phyloP scores from a whole-genome alignment of 345 rosid species.

The Euphorbia peplus region DNA sequence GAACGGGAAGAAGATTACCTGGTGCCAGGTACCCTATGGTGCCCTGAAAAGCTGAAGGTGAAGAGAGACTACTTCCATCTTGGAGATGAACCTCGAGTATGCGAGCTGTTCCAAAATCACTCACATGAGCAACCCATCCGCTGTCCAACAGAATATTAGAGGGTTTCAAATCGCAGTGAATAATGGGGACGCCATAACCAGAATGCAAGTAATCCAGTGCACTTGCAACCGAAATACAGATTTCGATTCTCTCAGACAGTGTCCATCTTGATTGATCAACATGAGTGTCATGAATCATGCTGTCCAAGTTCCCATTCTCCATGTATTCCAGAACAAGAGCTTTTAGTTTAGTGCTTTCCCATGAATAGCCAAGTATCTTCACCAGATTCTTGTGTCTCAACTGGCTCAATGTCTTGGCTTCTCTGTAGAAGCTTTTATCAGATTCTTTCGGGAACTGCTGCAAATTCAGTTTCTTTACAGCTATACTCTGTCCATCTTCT shows the following conservation, averaged over 20 bases:
- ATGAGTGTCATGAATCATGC: conserved; percentile 41
- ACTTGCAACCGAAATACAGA: conserved; percentile 55
- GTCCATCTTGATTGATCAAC: conserved; percentile 39
- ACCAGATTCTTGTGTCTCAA: conserved; percentile 74
- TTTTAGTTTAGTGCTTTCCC: conserved; percentile 79
- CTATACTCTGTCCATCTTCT: conserved; percentile 57
- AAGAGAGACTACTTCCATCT: conserved; percentile 43
- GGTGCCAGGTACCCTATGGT: conserved; percentile 95
- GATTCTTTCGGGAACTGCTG: conserved; percentile 62
- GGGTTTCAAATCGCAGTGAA: conserved; percentile 89
- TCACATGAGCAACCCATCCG: conserved; percentile 67
- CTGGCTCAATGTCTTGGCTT: conserved; percentile 62
- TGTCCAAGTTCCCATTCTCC: conserved; percentile 79
- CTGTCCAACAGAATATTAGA: conserved; percentile 70
- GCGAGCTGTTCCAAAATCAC: conserved; percentile 95
- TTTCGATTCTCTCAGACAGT: conserved; percentile 43
- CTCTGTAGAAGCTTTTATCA: conserved; percentile 70
- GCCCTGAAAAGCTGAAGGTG: conserved; percentile 70
- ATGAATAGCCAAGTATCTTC: conserved; percentile 77
- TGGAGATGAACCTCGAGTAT: conserved; percentile 58
- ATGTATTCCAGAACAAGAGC: conserved; percentile 70
- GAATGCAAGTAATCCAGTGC: conserved; percentile 76
- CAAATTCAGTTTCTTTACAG: conserved; percentile 72
- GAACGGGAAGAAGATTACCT: conserved; percentile 36
- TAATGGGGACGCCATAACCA: conserved; percentile 67